Percentiles rank a stretch among this genome's conserved stretches.
These are phyloP conservation scores for Sclerotiophoma versabilis DNA, from an alignment of 2,329 filamentous ascomycete species.

Conservation along the genomic window DNA sequence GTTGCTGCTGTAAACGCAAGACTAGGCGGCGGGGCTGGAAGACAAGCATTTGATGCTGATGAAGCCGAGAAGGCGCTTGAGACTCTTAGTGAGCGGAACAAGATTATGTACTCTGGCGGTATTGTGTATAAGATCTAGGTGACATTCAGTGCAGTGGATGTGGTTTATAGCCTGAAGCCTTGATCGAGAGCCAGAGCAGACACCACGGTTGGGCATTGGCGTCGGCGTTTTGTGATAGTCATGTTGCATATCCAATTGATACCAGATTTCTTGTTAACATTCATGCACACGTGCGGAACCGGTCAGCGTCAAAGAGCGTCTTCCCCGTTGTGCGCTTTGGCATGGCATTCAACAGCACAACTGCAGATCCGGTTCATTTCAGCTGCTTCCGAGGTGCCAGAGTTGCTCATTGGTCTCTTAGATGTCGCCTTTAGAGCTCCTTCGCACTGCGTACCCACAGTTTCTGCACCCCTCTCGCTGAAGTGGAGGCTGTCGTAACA, in stretches of 20 bases:
- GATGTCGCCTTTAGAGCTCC: background rate
- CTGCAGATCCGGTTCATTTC: slow-evolving; percentile 8
- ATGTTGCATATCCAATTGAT: too few relatives aligned
- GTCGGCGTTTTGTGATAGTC: too few relatives aligned
- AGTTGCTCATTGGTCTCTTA: background rate
- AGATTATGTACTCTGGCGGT: slow-evolving; percentile 74
- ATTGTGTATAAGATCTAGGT: slow-evolving; percentile 58
- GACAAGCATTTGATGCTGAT: slow-evolving; percentile 67
- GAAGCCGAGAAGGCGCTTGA: slow-evolving; percentile 82
- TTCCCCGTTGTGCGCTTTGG: background rate
- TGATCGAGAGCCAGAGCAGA: too few relatives aligned
- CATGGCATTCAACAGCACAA: background rate
- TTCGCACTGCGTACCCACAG: slow-evolving; percentile 7
- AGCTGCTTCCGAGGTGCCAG: background rate
- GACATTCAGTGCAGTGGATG: background rate
- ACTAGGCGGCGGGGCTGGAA: slow-evolving; percentile 65
- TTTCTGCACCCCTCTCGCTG: slow-evolving; percentile 11
- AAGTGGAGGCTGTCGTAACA: background rate
- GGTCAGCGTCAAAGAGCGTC: background rate
- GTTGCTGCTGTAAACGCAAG: slow-evolving; percentile 80
- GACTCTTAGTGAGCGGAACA: slow-evolving; percentile 81
- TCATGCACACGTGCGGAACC: background rate
- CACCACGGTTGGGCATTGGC: too few relatives aligned
- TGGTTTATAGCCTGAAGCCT: too few relatives aligned
- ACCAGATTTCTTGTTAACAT: too few relatives aligned